phyloP scores from a whole-genome alignment of 192 early-diverging fungal genomes.

The Thamnidium elegans region DNA sequence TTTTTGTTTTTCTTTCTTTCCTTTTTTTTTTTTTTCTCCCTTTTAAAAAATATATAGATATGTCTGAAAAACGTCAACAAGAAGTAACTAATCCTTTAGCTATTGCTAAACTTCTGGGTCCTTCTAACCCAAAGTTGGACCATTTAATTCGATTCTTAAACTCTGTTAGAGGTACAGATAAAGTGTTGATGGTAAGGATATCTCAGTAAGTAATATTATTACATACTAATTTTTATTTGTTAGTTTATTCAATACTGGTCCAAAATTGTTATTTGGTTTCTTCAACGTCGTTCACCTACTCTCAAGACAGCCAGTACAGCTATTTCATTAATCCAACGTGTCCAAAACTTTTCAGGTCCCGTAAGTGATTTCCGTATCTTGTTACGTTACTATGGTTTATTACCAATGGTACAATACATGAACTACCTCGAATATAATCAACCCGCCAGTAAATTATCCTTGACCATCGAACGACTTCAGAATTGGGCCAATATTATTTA shows the following conservation, averaged over 20 bases:
- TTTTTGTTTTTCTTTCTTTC: too few relatives aligned
- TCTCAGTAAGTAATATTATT: neutral
- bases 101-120: constrained; percentile 48
- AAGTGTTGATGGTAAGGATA: constrained; percentile 60
- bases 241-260: constrained; percentile 91
- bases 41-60: too few relatives aligned
- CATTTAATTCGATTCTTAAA: constrained; percentile 60
- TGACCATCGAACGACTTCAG: constrained; percentile 78
- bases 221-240: neutral
- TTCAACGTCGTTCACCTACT: constrained; percentile 46
- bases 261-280: constrained; percentile 83
- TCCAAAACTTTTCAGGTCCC: constrained; percentile 80
- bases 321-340: constrained; percentile 62
- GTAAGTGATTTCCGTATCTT: constrained; percentile 91
- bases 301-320: constrained; percentile 9
- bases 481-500: constrained; percentile 84
- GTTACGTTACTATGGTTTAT: constrained; percentile 78
- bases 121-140: constrained; percentile 63
- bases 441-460: constrained; percentile 57
- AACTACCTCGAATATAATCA: constrained; percentile 73
- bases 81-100: constrained; percentile 42
- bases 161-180: constrained; percentile 62
- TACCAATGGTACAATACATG: constrained; percentile 88
- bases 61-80: too few relatives aligned
- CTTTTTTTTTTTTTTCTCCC: too few relatives aligned